These are phyloP conservation scores for Diplodia mutila DNA, from an alignment of 2,329 filamentous ascomycete genomes.

Conservation along the genomic window DNA sequence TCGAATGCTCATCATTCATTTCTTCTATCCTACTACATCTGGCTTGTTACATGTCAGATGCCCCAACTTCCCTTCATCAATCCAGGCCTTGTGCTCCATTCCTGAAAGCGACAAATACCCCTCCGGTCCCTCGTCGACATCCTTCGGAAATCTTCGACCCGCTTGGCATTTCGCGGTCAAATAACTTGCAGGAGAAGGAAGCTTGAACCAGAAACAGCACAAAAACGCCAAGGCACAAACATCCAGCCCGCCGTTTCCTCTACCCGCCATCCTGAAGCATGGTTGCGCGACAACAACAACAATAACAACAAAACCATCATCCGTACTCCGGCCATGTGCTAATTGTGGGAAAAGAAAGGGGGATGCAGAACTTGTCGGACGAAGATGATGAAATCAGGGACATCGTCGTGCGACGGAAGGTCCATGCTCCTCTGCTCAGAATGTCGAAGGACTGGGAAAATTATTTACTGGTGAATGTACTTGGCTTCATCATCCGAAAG, in stretches of 20 bases:
- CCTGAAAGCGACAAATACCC: neutral
- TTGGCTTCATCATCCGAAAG: neutral
- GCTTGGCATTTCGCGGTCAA: neutral
- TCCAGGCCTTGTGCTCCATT: neutral
- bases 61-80: conserved; percentile 6
- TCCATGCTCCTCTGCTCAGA: neutral
- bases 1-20: neutral
- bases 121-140: neutral
- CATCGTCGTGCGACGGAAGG: neutral
- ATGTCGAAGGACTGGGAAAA: conserved; percentile 3
- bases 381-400: neutral
- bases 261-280: conserved; percentile 8
- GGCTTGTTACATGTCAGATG: conserved; percentile 16
- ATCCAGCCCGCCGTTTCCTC: conserved; percentile 4
- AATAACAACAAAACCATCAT: conserved; percentile 3
- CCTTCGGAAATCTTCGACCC: neutral
- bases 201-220: neutral
- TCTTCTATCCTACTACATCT: conserved; percentile 14
- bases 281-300: neutral
- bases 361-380: neutral
- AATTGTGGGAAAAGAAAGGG: neutral
- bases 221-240: conserved; percentile 10
- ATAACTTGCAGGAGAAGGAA: neutral
- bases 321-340: conserved; percentile 22
- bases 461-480: conserved; percentile 14